These are phyloP conservation scores for Tricladium varicosporioides DNA, from an alignment of 2,329 filamentous ascomycete genomes.

Conservation along the genomic window DNA sequence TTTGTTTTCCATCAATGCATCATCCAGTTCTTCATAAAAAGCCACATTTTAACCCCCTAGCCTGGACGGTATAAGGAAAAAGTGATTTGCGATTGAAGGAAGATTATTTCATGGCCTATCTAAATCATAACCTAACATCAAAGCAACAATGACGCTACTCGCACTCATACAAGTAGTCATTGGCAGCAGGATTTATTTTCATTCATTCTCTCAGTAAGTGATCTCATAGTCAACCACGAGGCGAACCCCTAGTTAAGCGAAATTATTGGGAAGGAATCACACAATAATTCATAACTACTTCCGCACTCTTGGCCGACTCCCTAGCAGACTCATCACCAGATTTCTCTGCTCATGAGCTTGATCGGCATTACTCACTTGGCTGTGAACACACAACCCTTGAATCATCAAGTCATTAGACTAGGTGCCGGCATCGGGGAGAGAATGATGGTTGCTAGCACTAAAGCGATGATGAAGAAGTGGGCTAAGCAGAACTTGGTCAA, in stretches of 20 bases:
- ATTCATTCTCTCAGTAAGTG: constrained; percentile 45
- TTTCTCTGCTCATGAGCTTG: constrained; percentile 43
- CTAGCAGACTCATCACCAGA: constrained; percentile 40
- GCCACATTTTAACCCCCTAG: no score
- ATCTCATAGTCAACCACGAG: no score
- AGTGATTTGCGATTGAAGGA: no score
- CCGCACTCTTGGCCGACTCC: constrained; percentile 46
- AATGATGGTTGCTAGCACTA: constrained; percentile 29
- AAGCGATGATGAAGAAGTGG: constrained; percentile 36
- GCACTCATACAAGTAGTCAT: constrained; percentile 35
- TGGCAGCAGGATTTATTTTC: constrained; percentile 47
- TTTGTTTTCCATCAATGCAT: no score
- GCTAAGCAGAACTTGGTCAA: constrained; percentile 37
- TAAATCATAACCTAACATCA: no score
- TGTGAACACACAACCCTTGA: constrained; percentile 50
- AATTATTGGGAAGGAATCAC: constrained; percentile 46
- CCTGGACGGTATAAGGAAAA: no score
- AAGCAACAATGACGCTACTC: not conserved
- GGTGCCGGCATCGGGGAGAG: constrained; percentile 20
- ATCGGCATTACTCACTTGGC: constrained; percentile 48
- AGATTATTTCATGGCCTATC: no score
- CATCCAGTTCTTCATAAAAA: no score
- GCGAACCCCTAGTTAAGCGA: no score
- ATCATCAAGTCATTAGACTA: constrained; percentile 45
- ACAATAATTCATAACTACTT: constrained; percentile 51